Evolutionary conservation across 2,329 filamentous ascomycete species (phyloP), one percentile per base, ranked within the genome.

Genomic region (Phoma sp.): DNA sequence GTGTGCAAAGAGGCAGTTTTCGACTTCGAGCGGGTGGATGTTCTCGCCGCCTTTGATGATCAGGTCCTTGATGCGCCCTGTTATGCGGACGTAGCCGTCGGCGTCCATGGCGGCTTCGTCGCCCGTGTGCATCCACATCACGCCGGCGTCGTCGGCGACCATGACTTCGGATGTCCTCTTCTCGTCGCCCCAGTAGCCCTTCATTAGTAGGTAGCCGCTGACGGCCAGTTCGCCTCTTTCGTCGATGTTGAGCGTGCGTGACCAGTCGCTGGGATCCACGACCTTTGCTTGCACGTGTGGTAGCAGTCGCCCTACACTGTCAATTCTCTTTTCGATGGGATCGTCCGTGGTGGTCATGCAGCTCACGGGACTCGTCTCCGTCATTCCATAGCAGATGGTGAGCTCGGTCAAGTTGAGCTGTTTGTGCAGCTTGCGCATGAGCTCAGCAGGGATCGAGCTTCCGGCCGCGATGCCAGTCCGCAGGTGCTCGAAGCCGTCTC

Each of bases 321-420:
- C 82, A 46, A 91, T 89, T 36, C 92, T 83, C 75, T 89, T 90
- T 33, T 83, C 83, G 2, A 91, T 79, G 0, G 91, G 87, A 70
- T 96, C 92, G 17, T 84, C 77, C 0, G 91, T 93, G 0, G 85
- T 81, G 0, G 93, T 96, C 92, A 96, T 96, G 61, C 85, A 85
- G 41, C 70, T 75, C 3, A 91, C 89, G 36, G 89, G 89, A 43
- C 82, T 84, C 1, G 93, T 97, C 77, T 97, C 93, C 1, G 93
- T 97, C 92, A 96, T 96, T 58, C 93, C 93, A 74, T 97, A 98
- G 80, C 93, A 96, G 61, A 96, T 97, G 0, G 93, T 94, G 21
- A 98, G 78, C 51, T 96, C 90, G 0, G 83, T 85, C 17, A 98
- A 79, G 43, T 95, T 95, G 8, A 98, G 80, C 1, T 80, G 82